Base-by-base conservation (phyloP, 805 yeast genomes). In the Teunomyces kruisii region DNA sequence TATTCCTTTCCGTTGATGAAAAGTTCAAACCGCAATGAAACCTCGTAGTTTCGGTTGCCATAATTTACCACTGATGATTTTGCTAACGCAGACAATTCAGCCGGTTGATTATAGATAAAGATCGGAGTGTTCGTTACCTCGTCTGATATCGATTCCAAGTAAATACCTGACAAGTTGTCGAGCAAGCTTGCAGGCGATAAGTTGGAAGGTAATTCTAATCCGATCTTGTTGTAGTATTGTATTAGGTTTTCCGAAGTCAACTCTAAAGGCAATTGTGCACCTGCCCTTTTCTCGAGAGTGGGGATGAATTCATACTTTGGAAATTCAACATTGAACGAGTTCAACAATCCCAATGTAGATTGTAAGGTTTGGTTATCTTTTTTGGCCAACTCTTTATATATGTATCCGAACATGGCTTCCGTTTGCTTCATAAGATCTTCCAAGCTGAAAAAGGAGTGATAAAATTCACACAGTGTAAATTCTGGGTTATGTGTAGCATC, bases 401-500 rank as follows among this genome's bases (percentile, higher is more conserved):
- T 61, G 4, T 51, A 57, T 1, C 52, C 47, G 35, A 90, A 74
- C 44, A 91, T 52, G 0, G 68, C 65, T 55, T 88, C 86, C 1
- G 95, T 84, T 28, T 83, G 54, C 0, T 45, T 47, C 76, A 89
- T 86, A 47, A 92, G 67, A 22, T 86, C 86, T 0, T 79, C 76
- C 51, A 94, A 67, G 8, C 78, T 71, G 0, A 85, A 80, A 58
- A 77, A 90, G 0, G 87, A 75, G 55, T 85, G 86, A 61, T 92
- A 92, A 55, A 89, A 87, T 61, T 92, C 99, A 59, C 96, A 83
- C 2, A 89, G 80, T 1, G 96, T 84, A 61, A 91, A 92, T 58
- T 92, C 99, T 0, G 97, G 96, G 64, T 92, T 94, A 62, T 92
- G 99, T 0, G 96, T 87, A 1, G 86, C 74, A 61, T 92, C 99